Evolutionary conservation across 2,329 filamentous ascomycete species (phyloP).

Genomic region (Albophoma yamanashiensis): DNA sequence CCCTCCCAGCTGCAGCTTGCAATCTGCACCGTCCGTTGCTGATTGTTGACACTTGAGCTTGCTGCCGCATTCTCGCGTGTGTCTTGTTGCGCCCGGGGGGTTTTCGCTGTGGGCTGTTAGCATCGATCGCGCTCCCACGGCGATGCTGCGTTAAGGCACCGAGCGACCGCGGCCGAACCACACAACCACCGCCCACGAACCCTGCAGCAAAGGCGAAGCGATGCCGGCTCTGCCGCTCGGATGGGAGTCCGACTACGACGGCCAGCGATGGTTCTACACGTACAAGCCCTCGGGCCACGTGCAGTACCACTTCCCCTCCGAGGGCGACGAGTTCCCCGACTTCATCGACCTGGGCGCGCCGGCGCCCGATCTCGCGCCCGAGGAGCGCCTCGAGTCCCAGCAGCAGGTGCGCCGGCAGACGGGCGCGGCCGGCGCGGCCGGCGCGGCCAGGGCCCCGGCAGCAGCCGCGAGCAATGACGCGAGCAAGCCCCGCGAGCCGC

Average conservation of each 20-base stretch:
- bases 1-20: neutral
- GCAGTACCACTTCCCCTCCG: constrained; percentile 46
- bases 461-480: neutral
- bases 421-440: constrained; percentile 8
- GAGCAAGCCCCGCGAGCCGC: constrained; percentile 6
- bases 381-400: constrained; percentile 41
- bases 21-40: neutral
- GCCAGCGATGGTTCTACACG: constrained; percentile 45
- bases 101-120: neutral
- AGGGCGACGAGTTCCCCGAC: constrained; percentile 48
- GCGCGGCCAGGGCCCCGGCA: neutral
- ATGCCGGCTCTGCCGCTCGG: constrained; percentile 35
- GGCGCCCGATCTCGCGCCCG: constrained; percentile 32
- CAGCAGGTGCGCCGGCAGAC: constrained; percentile 31
- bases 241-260: constrained; percentile 50
- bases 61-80: neutral
- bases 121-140: neutral
- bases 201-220: neutral
- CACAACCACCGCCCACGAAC: neutral
- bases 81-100: neutral
- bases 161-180: neutral
- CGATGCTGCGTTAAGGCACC: neutral
- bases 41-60: neutral
- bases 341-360: constrained; percentile 29
- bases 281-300: constrained; percentile 42